Base-by-base conservation (phyloP, 169 alveolate genomes). In the Babesia bovis region DNA sequence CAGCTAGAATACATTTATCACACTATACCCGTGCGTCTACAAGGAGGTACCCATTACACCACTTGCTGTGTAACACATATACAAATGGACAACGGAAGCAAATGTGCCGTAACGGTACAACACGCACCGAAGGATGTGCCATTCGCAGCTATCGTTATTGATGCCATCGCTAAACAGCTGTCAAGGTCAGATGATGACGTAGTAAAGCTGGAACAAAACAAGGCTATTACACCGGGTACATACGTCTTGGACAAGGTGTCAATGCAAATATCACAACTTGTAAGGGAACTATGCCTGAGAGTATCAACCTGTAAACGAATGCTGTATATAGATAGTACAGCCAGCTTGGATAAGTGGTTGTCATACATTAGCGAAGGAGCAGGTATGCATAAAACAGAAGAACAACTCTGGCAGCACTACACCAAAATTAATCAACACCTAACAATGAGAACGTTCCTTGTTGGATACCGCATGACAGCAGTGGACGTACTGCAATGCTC, bases 71-170 rank as follows among this genome's bases (percentile, higher is more conserved):
- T n/a, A n/a, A n/a, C n/a, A n/a, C n/a, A n/a, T n/a, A n/a, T n/a
- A n/a, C 66, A 69, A 57, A 69, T 76, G 85, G 44, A 50, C 33
- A 40, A 26, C 15, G 42, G 25, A 4, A 33, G 9, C 49, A 36
- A 40, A 49, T 63, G 55, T 40, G 51, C 25, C 17, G 58, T 78
- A 28, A 69, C 61, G 49, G 76, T 78, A 19, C 58, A 26, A 15
- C 60, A 78, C 66, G 66, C 86, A 21, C 67, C 72, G 45, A 68
- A 59, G 75, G 72, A 63, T 4, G 50, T 75, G n/a, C 86, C 86
- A 52, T 69, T 50, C 30, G 82, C 82, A 5, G 86, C 86, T 19
- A 59, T 78, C 10, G 61, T 78, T 4, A 26, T 78, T 4, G 60
- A 57, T 7, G 55, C 72, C 13, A 78, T 78, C 44, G 71, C 86